Conservation (phyloP, 1,139 yeast genomes). For the Yamadazyma songkhlaensis region DNA sequence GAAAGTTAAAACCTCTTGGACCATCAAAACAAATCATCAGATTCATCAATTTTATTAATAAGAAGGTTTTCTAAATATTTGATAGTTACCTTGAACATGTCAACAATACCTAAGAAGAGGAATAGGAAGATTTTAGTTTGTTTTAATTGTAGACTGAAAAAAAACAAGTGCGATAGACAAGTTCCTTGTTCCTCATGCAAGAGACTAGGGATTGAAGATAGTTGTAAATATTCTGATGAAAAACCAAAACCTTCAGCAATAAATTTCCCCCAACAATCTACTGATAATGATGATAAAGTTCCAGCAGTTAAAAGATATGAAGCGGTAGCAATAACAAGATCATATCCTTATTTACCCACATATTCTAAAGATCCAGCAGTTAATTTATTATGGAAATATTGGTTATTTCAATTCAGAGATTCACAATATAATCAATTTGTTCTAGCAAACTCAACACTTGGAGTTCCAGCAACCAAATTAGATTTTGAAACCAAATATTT, state of each 20-base stretch:
- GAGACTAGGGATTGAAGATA: slow-evolving; percentile 15
- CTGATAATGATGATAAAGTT: too few relatives aligned
- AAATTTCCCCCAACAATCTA: too few relatives aligned
- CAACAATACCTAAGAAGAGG: slow-evolving; percentile 11
- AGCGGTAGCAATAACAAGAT: not conserved
- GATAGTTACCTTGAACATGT: slow-evolving; percentile 1
- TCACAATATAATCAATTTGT: slow-evolving; percentile 7
- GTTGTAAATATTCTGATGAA: slow-evolving; percentile 12
- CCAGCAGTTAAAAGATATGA: not conserved
- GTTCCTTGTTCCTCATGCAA: slow-evolving; percentile 33
- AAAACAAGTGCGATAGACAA: slow-evolving; percentile 33
- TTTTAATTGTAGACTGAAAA: slow-evolving; percentile 27
- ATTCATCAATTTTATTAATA: too few relatives aligned
- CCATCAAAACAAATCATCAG: too few relatives aligned
- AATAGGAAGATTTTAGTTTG: slow-evolving; percentile 23
- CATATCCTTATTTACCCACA: slow-evolving; percentile 9
- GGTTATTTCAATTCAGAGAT: slow-evolving; percentile 10
- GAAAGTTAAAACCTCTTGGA: too few relatives aligned
- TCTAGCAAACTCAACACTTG: slow-evolving; percentile 7
- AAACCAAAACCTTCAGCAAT: too few relatives aligned
- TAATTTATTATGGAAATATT: slow-evolving; percentile 10
- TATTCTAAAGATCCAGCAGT: slow-evolving; percentile 10
- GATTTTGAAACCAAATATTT: slow-evolving; percentile 4
- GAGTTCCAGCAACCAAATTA: slow-evolving; percentile 3
- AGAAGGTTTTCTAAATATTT: too few relatives aligned